A percentile compares a stretch with the other conserved stretches of the same genome.
Conservation (phyloP, 2,329 filamentous ascomycete genomes). For the Arthrobotrys entomopaga region DNA sequence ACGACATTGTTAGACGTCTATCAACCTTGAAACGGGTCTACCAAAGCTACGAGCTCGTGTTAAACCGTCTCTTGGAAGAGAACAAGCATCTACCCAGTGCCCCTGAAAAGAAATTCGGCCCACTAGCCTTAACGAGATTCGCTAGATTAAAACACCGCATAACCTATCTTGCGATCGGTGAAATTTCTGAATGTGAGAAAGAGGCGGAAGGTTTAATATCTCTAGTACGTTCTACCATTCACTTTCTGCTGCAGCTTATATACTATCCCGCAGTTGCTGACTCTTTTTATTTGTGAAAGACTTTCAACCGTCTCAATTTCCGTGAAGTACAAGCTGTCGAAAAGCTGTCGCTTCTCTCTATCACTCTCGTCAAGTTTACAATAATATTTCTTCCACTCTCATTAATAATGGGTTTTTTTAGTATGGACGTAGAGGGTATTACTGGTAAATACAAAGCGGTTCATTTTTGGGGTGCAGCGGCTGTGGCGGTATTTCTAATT, state of each 20-base stretch:
- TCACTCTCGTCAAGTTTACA: conserved; percentile 67
- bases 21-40: conserved; percentile 72
- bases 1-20: conserved; percentile 71
- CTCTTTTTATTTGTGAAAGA: conserved; percentile 57
- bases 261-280: no score
- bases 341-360: conserved; percentile 65
- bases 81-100: conserved; percentile 62
- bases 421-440: conserved; percentile 62
- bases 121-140: conserved; percentile 69
- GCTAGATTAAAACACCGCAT: conserved; percentile 71
- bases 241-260: no score
- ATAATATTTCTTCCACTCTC: conserved; percentile 67
- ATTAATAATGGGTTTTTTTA: conserved; percentile 67
- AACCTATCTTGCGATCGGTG: conserved; percentile 71
- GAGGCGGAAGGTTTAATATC: conserved; percentile 66
- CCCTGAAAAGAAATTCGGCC: conserved; percentile 56
- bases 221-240: conserved; percentile 57
- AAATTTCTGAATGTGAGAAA: conserved; percentile 72
- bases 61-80: conserved; percentile 69
- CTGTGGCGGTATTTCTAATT: conserved; percentile 31
- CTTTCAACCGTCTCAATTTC: conserved; percentile 68
- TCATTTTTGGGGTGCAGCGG: conserved; percentile 44
- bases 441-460: conserved; percentile 40
- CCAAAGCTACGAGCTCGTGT: conserved; percentile 71
- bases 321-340: conserved; percentile 66